phyloP scores from a whole-genome alignment of 257 asterid species.

The Przewalskia tangutica region DNA sequence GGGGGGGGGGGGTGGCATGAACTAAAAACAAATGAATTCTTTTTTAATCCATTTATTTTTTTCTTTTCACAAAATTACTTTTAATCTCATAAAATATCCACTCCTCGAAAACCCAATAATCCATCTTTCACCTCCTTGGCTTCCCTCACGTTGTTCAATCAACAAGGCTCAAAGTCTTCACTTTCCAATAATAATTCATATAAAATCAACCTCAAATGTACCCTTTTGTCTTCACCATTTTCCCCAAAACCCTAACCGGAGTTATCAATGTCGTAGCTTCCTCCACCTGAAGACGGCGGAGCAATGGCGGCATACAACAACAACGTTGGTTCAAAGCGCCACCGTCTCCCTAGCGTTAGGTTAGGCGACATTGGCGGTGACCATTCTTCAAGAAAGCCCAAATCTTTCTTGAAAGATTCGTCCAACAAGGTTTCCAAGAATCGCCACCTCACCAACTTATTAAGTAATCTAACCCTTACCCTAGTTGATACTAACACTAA shows the following conservation, averaged over 20 bases:
- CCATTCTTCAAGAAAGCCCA: background rate
- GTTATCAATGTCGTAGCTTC: background rate
- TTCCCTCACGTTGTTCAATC: background rate
- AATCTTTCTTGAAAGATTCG: background rate
- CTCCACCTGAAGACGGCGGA: background rate
- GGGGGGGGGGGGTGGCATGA: too few relatives aligned
- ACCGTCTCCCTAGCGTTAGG: constrained; percentile 18
- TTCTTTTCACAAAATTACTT: too few relatives aligned
- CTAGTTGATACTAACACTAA: background rate
- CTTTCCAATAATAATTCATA: background rate
- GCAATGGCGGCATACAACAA: background rate
- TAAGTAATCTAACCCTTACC: constrained; percentile 4
- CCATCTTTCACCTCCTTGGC: too few relatives aligned
- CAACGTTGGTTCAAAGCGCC: constrained; percentile 7
- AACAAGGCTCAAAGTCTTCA: background rate
- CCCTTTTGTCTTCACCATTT: background rate
- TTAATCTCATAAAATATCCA: too few relatives aligned
- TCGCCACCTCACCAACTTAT: background rate
- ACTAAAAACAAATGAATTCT: too few relatives aligned
- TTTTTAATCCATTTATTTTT: too few relatives aligned
- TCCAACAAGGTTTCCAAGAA: background rate
- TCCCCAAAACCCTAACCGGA: background rate
- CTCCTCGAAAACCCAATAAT: too few relatives aligned
- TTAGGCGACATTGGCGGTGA: constrained; percentile 13
- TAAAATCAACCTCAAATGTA: background rate